Evolutionary conservation across 192 early-diverging fungal species (phyloP), one percentile per base, ranked within the genome.

Genomic region (Irineochytrium annulatum): DNA sequence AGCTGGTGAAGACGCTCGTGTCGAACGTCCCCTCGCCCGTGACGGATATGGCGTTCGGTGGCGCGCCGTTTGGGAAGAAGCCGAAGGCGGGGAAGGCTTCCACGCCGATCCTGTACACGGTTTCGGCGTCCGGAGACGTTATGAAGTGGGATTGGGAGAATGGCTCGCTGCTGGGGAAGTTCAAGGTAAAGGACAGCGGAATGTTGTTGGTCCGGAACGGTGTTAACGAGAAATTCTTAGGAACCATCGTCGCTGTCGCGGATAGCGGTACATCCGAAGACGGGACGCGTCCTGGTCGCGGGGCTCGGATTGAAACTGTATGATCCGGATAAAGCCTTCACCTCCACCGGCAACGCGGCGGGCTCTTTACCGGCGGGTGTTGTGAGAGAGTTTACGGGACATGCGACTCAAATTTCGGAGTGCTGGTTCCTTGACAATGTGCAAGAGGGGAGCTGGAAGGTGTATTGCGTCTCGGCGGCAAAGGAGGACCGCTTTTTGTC

Each of bases 401-500:
- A 79, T 55, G 73, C 73, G 3, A 59, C 70, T 8, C 52, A 46
- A 17, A 59, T 75, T 24, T 58, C 48, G 13, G 26, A 43, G 19
- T 20, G 64, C 6, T 2, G 35, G 6, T 65, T 73, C 35, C n/a
- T n/a, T n/a, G n/a, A n/a, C n/a, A n/a, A n/a, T n/a, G 33, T 35
- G 31, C 43, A 34, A 20, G 58, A 52, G 24, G 54, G 44, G 22
- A 24, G 30, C 14, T n/a, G n/a, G n/a, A n/a, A n/a, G n/a, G n/a
- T n/a, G n/a, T 31, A 35, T 17, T 73, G 43, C 46, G 43, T 70
- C 11, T 68, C 77, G 17, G 49, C 60, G 20, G 73, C 77, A 2
- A 48, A 54, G 5, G 60, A 76, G 6, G 77, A 79, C 57, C 37
- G 73, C 6, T 67, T 65, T 61, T 52, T 79, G 32, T 29, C 59